Base-by-base conservation (phyloP, 305 asterid species). In the Euphrasia arctica region DNA sequence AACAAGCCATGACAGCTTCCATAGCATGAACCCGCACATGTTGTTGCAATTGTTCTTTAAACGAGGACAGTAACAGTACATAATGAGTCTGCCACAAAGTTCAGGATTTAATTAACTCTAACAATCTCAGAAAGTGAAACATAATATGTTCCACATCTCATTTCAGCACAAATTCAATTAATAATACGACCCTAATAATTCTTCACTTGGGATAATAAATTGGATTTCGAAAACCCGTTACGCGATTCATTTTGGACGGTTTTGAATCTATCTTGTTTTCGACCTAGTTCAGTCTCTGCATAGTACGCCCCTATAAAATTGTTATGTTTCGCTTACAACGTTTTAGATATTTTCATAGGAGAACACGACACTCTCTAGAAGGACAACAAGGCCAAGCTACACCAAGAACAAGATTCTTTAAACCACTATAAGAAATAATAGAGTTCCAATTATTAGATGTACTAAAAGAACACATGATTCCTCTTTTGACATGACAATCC, bases 1-100 rank as follows among this genome's bases (percentile, higher is more conserved):
- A 92, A 75, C 98, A 92, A 64, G 98, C 97, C 98, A 90, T 92
- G 83, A 92, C 98, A 13, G 98, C 96, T 85, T 92, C 98, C 98
- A 92, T 90, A 54, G 98, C 98, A 80, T 92, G 98, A 62, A 92
- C 97, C 0, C 98, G 93, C 36, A 92, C 98, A 52, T 92, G 98
- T 54, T 92, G 98, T 59, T 92, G 98, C 68, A 92, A 87, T 79
- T 92, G 98, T 57, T 92, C 98, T 90, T 90, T 92, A 69, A 92
- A 92, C 55, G 97, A 90, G 62, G 97, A 90, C 54, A 92, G 95
- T 82, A 92, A 73, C 34, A 92, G 84, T 65, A 90, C 95, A 65
- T 92, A 92, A 76, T 92, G 95, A 1, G 95, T 88, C 96, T 88
- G 47, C 77, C 22, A n/a, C 54, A 11, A 48, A 48, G 11, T 48